Percentiles rank a stretch among this genome's conserved stretches.
Conservation (phyloP, 768 basidiomycete genomes). For the Auriscalpium vulgare region DNA sequence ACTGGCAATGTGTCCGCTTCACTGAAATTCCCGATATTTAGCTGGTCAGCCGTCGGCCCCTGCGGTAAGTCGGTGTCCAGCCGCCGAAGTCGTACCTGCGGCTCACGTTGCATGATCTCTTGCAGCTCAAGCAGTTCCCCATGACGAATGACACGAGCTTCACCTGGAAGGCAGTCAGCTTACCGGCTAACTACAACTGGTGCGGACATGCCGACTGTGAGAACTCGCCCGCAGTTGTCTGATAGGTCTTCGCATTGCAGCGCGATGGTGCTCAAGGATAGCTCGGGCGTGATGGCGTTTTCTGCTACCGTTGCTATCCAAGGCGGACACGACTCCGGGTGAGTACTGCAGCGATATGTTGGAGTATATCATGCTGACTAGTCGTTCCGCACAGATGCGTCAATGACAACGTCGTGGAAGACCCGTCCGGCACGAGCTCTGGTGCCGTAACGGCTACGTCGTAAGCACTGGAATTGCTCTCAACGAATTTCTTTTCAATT, state of each 20-base stretch:
- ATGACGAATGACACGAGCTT: slow-evolving; percentile 30
- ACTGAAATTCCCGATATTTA: slow-evolving; percentile 16
- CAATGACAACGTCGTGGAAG: slow-evolving; percentile 5
- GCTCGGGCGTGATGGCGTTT: slow-evolving; percentile 44
- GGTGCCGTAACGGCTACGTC: background rate
- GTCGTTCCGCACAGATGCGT: slow-evolving; percentile 3
- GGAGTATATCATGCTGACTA: background rate
- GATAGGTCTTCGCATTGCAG: slow-evolving; percentile 25
- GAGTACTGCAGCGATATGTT: slow-evolving; percentile 3
- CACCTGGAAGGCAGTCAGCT: slow-evolving; percentile 48
- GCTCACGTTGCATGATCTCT: slow-evolving; percentile 5
- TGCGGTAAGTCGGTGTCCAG: slow-evolving; percentile 33
- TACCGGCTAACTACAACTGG: slow-evolving; percentile 38
- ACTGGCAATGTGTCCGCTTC: background rate
- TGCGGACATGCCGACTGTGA: slow-evolving; percentile 23
- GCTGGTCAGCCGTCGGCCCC: slow-evolving; percentile 45
- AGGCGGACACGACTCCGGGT: slow-evolving; percentile 30
- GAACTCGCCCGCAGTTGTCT: background rate
- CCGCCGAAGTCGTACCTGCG: background rate
- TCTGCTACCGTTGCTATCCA: slow-evolving; percentile 42
- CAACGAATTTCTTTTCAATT: background rate
- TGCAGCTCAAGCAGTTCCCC: slow-evolving; percentile 48
- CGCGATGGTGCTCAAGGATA: slow-evolving; percentile 49
- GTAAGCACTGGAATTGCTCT: background rate
- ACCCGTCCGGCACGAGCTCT: slow-evolving; percentile 1